Evolutionary conservation across 2,329 filamentous ascomycete species (phyloP).

Genomic region (Fusarium virguliforme): DNA sequence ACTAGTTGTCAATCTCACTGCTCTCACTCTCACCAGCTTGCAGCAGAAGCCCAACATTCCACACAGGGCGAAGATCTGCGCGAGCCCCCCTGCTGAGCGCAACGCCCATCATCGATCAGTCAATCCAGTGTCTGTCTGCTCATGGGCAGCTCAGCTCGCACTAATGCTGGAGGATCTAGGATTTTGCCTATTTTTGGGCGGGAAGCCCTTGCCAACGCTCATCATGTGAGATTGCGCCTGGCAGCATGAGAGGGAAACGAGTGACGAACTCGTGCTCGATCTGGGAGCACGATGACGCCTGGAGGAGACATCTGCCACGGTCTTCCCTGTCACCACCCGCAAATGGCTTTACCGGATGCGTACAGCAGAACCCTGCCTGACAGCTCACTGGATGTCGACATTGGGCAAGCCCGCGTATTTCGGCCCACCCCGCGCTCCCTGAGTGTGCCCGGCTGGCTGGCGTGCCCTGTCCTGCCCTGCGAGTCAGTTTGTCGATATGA

Average conservation of each 20-base stretch:
- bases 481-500: slow-evolving; percentile 46
- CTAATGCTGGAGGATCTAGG: slow-evolving; percentile 10
- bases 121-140: slow-evolving; percentile 20
- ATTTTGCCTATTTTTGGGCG: slow-evolving; percentile 37
- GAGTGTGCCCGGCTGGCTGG: not conserved
- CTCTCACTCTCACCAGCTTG: slow-evolving; percentile 27
- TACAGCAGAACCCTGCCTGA: slow-evolving; percentile 25
- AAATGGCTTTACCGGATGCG: slow-evolving; percentile 32
- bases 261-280: slow-evolving; percentile 29
- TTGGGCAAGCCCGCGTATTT: slow-evolving; percentile 21
- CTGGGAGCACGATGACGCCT: slow-evolving; percentile 22
- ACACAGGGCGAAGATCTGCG: slow-evolving; percentile 26
- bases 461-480: slow-evolving; percentile 17
- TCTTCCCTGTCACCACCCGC: slow-evolving; percentile 26
- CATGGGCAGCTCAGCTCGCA: slow-evolving; percentile 4
- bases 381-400: slow-evolving; percentile 19
- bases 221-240: slow-evolving; percentile 31
- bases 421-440: slow-evolving; percentile 11
- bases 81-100: slow-evolving; percentile 3
- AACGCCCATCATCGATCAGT: slow-evolving; percentile 23
- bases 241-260: slow-evolving; percentile 36
- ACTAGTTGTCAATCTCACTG: slow-evolving; percentile 24
- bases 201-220: slow-evolving; percentile 15
- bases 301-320: slow-evolving; percentile 7
- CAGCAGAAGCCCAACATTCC: slow-evolving; percentile 14